A percentile compares a stretch with the other conserved stretches of the same genome.
Conservation (phyloP, 2,329 filamentous ascomycete genomes). For the Cadophora gregata region DNA sequence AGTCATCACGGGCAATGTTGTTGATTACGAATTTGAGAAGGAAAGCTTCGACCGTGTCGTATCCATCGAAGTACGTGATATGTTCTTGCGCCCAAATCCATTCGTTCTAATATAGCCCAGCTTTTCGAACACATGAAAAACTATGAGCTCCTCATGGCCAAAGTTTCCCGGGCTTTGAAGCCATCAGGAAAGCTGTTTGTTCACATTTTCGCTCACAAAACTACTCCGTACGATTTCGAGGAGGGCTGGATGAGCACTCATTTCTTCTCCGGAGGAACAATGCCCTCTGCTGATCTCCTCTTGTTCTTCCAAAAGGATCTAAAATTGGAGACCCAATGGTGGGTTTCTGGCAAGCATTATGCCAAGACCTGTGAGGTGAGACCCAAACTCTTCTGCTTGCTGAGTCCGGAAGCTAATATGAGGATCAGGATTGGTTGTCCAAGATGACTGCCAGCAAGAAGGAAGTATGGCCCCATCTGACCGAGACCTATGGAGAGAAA, state of each 20-base stretch:
- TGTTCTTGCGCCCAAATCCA: constrained; percentile 6
- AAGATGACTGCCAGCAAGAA: constrained; percentile 65
- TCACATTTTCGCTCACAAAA: constrained; percentile 69
- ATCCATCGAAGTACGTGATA: constrained; percentile 59
- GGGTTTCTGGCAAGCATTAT: constrained; percentile 72
- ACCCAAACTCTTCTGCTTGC: neutral
- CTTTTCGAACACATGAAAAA: constrained; percentile 82
- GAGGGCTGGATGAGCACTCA: constrained; percentile 76
- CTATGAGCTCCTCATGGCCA: constrained; percentile 70
- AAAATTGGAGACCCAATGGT: constrained; percentile 68
- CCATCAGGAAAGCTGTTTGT: constrained; percentile 71
- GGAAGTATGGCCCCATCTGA: constrained; percentile 66
- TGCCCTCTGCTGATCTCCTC: constrained; percentile 71
- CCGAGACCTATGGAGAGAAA: constrained; percentile 68
- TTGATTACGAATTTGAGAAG: constrained; percentile 66
- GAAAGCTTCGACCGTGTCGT: constrained; percentile 68
- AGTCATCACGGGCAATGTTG: constrained; percentile 71
- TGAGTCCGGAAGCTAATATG: constrained; percentile 13
- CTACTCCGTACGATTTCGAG: constrained; percentile 73
- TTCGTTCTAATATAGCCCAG: constrained; percentile 45
- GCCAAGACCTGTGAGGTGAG: constrained; percentile 71
- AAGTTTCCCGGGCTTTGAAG: constrained; percentile 64
- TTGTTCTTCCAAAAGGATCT: constrained; percentile 71
- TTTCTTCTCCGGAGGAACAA: constrained; percentile 77
- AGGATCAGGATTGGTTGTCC: constrained; percentile 61